Evolutionary conservation across 768 basidiomycete genomes (phyloP).

Genomic region (Russula earlei): DNA sequence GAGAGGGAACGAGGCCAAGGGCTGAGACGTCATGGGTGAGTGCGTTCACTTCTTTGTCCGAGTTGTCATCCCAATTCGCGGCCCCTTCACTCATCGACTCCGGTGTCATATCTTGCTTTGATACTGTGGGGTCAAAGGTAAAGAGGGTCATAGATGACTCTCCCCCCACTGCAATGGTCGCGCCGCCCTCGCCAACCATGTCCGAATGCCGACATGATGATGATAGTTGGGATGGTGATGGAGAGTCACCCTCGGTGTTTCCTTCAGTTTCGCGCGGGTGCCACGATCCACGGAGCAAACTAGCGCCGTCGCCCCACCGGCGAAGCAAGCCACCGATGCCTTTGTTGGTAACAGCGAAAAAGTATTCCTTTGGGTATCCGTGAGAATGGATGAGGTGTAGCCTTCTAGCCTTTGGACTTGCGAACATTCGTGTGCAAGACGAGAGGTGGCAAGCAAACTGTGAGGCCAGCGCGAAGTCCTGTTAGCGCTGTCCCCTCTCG

Average conservation of each 20-base stretch:
- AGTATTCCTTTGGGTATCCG: slow-evolving; percentile 80
- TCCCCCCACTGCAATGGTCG: slow-evolving; percentile 4
- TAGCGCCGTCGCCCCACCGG: slow-evolving; percentile 78
- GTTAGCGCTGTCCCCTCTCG: not conserved
- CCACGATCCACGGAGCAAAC: slow-evolving; percentile 69
- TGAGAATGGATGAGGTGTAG: slow-evolving; percentile 78
- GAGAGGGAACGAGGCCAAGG: slow-evolving; percentile 53
- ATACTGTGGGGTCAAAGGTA: not conserved
- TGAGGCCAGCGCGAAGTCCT: slow-evolving; percentile 12
- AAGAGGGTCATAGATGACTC: not conserved
- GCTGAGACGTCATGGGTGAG: slow-evolving; percentile 40
- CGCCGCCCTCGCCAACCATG: slow-evolving; percentile 23
- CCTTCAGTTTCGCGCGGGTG: slow-evolving; percentile 34
- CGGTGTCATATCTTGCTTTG: not conserved
- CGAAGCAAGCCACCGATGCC: slow-evolving; percentile 74
- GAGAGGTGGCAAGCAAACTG: slow-evolving; percentile 76
- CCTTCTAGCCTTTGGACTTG: slow-evolving; percentile 64
- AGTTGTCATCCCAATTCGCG: not conserved
- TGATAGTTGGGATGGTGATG: slow-evolving; percentile 58
- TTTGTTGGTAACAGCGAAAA: slow-evolving; percentile 86
- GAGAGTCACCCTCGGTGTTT: slow-evolving; percentile 16
- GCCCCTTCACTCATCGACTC: not conserved
- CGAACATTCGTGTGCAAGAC: slow-evolving; percentile 50
- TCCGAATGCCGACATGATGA: slow-evolving; percentile 26
- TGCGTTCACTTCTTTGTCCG: slow-evolving; percentile 33